Conservation (phyloP, 768 basidiomycete genomes). For the Boletus sp. region DNA sequence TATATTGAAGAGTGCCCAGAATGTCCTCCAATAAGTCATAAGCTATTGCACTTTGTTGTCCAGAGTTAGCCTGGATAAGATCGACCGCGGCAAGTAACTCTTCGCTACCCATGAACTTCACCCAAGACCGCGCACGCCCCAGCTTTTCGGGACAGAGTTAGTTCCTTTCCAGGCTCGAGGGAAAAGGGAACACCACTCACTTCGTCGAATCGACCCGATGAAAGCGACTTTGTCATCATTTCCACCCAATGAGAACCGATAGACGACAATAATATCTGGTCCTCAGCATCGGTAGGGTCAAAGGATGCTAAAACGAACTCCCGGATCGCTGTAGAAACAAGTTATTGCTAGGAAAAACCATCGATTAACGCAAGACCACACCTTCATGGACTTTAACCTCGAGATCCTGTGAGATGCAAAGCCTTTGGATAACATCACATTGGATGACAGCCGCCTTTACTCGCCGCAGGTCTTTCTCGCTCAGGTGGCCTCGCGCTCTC, state of each 20-base stretch:
- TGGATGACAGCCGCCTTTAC: constrained; percentile 44
- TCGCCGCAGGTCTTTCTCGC: constrained; percentile 25
- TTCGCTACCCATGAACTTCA: constrained; percentile 46
- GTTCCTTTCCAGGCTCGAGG: not conserved
- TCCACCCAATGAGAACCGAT: constrained; percentile 44
- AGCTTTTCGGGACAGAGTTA: constrained; percentile 10
- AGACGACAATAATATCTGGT: constrained; percentile 39
- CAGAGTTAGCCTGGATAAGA: constrained; percentile 21
- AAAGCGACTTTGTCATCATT: constrained; percentile 12
- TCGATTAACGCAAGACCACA: constrained; percentile 7
- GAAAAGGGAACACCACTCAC: constrained; percentile 3
- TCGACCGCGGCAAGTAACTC: constrained; percentile 47
- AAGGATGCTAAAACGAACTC: constrained; percentile 40
- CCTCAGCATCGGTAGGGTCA: constrained; percentile 32
- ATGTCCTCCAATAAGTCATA: constrained; percentile 35
- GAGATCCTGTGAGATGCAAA: constrained; percentile 33
- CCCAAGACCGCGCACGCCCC: constrained; percentile 40
- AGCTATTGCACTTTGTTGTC: not conserved
- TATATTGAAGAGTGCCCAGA: constrained; percentile 31
- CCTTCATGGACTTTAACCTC: constrained; percentile 34
- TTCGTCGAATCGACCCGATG: constrained; percentile 6
- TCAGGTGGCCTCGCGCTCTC: constrained; percentile 27
- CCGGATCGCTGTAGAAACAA: constrained; percentile 36
- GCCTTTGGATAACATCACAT: constrained; percentile 29
- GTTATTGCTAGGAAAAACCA: not conserved